A percentile compares a stretch with the other conserved stretches of the same genome.
These are phyloP conservation scores for Urostyla sp. DNA, from an alignment of 73 alveolate genomes.

Conservation along the genomic window DNA sequence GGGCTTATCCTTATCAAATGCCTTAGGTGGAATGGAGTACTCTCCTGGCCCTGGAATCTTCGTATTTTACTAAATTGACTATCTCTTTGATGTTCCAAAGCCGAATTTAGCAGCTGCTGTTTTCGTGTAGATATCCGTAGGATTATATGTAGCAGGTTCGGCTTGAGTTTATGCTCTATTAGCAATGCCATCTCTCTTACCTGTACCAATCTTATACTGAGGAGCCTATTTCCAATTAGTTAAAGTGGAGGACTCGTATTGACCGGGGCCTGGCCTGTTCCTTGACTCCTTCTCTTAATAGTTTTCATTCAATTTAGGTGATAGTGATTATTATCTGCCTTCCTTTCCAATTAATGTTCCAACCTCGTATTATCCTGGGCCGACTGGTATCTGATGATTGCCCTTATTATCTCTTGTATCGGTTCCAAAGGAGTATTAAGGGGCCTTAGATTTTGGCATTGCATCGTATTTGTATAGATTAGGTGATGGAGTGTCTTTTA, in stretches of 20 bases:
- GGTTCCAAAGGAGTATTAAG: slow-evolving; percentile 54
- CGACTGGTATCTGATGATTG: neutral
- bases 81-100: slow-evolving; percentile 40
- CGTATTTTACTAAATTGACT: neutral
- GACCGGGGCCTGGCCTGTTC: slow-evolving; percentile 67
- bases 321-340: slow-evolving; percentile 1
- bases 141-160: slow-evolving; percentile 14
- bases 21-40: slow-evolving; percentile 32
- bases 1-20: neutral
- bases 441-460: slow-evolving; percentile 1
- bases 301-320: neutral
- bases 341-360: slow-evolving; percentile 21
- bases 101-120: slow-evolving; percentile 3
- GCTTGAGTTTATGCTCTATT: neutral
- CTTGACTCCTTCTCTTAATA: neutral
- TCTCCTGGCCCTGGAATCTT: slow-evolving; percentile 57
- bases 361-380: slow-evolving; percentile 36
- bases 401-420: slow-evolving; percentile 19
- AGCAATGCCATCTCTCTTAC: neutral
- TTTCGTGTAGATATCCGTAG: neutral
- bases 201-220: neutral
- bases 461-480: slow-evolving; percentile 64
- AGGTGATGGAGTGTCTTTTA: slow-evolving; percentile 32
- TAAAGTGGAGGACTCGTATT: slow-evolving; percentile 22
- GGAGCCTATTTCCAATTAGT: slow-evolving; percentile 1